Percentiles rank a stretch among this genome's conserved stretches.
These are phyloP conservation scores for Boletus tomentosulus DNA, from an alignment of 768 basidiomycete species.

Conservation along the genomic window DNA sequence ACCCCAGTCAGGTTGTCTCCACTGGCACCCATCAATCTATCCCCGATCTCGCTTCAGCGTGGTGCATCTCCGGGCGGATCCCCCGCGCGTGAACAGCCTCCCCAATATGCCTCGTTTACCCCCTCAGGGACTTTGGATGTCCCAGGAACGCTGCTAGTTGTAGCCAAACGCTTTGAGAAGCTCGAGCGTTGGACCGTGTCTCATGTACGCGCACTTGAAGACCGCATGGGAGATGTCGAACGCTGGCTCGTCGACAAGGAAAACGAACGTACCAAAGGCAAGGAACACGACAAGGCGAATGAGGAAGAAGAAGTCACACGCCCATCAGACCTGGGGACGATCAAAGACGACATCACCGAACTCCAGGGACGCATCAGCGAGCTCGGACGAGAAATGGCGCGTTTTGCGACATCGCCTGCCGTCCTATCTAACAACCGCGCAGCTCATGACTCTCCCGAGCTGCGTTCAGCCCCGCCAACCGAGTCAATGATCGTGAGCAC, in stretches of 20 bases:
- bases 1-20: constrained; percentile 30
- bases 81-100: constrained; percentile 49
- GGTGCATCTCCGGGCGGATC: constrained; percentile 36
- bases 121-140: constrained; percentile 69
- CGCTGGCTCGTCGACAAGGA: constrained; percentile 86
- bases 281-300: constrained; percentile 32
- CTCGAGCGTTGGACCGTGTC: constrained; percentile 88
- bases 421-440: constrained; percentile 44
- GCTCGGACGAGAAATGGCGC: constrained; percentile 78
- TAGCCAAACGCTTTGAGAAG: constrained; percentile 79
- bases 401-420: constrained; percentile 51
- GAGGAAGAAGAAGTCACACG: constrained; percentile 7
- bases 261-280: constrained; percentile 45
- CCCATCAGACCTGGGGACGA: constrained; percentile 42
- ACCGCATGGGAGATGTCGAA: constrained; percentile 90
- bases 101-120: constrained; percentile 74
- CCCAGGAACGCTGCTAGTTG: constrained; percentile 64
- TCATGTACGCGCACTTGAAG: constrained; percentile 85
- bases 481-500: constrained; percentile 42
- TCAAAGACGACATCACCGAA: constrained; percentile 68
- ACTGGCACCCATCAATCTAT: constrained; percentile 42
- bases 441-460: constrained; percentile 39
- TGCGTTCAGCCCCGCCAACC: constrained; percentile 43
- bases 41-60: constrained; percentile 61
- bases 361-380: constrained; percentile 71